phyloP scores from a whole-genome alignment of 2,329 filamentous ascomycete genomes.

The Metarhizium humberi region DNA sequence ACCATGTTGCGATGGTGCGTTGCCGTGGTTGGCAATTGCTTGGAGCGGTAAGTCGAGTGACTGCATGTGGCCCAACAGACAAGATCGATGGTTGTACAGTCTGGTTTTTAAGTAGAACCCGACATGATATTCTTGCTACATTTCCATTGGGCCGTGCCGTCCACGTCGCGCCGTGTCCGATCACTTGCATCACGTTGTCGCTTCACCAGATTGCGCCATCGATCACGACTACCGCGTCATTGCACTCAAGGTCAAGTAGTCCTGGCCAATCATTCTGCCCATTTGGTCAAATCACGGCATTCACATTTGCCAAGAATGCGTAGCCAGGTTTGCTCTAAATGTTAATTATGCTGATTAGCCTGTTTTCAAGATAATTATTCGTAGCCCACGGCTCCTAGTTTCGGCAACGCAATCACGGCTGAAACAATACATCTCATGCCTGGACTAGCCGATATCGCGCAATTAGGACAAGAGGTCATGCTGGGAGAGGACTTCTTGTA shows the following conservation, averaged over 20 bases:
- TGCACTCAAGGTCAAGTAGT: too few species aligned
- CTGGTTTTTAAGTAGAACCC: neutral
- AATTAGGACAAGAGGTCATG: neutral
- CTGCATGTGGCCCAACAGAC: too few species aligned
- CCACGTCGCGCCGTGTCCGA: neutral
- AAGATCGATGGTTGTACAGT: neutral
- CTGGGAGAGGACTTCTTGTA: too few species aligned
- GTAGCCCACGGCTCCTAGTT: neutral
- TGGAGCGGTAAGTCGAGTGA: neutral
- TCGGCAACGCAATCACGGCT: neutral
- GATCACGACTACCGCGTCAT: neutral
- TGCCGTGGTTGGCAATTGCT: neutral
- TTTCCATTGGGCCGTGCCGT: neutral
- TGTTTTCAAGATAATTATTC: too few species aligned
- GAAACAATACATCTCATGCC: neutral
- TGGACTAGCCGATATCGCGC: conserved; percentile 3
- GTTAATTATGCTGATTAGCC: too few species aligned
- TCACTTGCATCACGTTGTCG: neutral
- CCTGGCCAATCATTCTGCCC: too few species aligned
- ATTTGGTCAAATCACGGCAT: neutral
- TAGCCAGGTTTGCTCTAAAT: too few species aligned
- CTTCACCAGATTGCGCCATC: neutral
- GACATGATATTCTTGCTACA: neutral
- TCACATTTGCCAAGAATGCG: neutral
- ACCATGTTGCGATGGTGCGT: neutral